phyloP scores from a whole-genome alignment of 257 asterid genomes.

The Thymus quinquecostatus region DNA sequence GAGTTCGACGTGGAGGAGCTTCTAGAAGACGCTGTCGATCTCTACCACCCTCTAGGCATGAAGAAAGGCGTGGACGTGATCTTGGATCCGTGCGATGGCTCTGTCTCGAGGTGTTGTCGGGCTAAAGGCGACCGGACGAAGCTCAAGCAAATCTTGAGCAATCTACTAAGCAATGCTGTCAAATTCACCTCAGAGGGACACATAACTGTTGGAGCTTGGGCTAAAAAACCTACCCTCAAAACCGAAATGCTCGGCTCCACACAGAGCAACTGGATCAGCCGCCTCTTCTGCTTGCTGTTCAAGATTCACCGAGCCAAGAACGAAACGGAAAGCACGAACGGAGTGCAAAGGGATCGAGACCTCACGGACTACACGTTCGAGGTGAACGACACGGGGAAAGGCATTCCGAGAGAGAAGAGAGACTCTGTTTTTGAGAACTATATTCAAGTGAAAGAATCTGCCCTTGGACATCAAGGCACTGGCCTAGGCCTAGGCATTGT shows the following conservation, averaged over 20 bases:
- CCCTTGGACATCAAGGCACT: constrained; percentile 59
- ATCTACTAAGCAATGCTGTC: constrained; percentile 75
- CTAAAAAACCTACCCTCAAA: constrained; percentile 48
- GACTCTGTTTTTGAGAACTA: constrained; percentile 73
- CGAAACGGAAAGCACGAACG: constrained; percentile 37
- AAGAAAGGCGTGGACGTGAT: constrained; percentile 76
- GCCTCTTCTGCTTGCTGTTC: constrained; percentile 38
- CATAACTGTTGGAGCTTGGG: constrained; percentile 67
- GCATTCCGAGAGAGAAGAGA: constrained; percentile 73
- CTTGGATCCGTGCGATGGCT: constrained; percentile 67
- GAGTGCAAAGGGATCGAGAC: constrained; percentile 20
- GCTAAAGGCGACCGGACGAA: constrained; percentile 72
- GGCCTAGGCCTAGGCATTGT: constrained; percentile 87
- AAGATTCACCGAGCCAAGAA: constrained; percentile 25
- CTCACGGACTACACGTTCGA: constrained; percentile 70
- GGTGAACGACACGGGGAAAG: constrained; percentile 77
- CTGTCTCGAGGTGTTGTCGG: constrained; percentile 33
- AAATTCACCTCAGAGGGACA: constrained; percentile 76
- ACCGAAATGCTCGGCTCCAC: constrained; percentile 42
- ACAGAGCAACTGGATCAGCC: constrained; percentile 24
- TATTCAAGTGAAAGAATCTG: constrained; percentile 70
- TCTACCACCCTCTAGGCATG: constrained; percentile 56
- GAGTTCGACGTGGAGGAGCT: constrained; percentile 50
- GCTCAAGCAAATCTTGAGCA: constrained; percentile 65
- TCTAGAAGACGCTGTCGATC: constrained; percentile 67